phyloP scores from a whole-genome alignment of 768 basidiomycete species.

The Amanita phalloides region DNA sequence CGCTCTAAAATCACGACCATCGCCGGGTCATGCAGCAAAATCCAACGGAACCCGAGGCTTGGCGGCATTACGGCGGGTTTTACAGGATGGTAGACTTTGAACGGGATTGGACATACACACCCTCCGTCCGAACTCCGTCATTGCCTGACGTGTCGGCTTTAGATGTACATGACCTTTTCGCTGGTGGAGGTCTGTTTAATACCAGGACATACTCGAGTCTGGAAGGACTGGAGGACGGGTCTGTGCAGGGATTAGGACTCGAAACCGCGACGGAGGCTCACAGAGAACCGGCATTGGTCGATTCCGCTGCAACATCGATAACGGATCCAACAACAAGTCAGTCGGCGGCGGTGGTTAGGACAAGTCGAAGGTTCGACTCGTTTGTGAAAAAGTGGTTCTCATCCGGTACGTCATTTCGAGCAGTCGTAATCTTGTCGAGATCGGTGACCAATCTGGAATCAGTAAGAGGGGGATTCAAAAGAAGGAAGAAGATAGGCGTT shows the following conservation, averaged over 20 bases:
- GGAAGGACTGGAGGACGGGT: no score
- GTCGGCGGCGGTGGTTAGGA: background rate
- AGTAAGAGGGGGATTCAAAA: background rate
- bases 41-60: background rate
- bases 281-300: background rate
- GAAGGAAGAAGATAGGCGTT: background rate
- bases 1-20: background rate
- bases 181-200: background rate
- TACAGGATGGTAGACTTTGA: conserved; percentile 2
- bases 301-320: background rate
- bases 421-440: background rate
- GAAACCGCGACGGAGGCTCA: background rate
- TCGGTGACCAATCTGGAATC: background rate
- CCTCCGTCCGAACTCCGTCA: background rate
- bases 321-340: background rate
- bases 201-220: background rate
- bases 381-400: background rate
- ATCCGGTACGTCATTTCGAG: background rate
- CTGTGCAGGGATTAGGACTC: background rate
- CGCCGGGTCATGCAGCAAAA: background rate
- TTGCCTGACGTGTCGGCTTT: background rate
- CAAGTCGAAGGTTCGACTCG: background rate
- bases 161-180: background rate
- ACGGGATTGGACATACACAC: conserved; percentile 1
- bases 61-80: conserved; percentile 1